phyloP scores from a whole-genome alignment of 768 basidiomycete species.

The Boletus tomentosulus region DNA sequence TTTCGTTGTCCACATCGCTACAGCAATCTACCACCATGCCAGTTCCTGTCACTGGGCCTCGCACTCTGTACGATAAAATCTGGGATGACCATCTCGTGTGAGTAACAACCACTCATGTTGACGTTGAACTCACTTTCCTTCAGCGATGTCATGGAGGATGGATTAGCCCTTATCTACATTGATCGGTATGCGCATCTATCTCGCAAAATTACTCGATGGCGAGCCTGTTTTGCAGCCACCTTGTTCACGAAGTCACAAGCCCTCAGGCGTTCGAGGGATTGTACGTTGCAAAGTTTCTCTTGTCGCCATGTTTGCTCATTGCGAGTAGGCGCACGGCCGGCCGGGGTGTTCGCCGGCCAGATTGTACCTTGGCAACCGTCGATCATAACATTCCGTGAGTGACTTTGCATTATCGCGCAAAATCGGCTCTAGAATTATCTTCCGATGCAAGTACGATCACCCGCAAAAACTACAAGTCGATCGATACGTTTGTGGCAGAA shows the following conservation, averaged over 20 bases:
- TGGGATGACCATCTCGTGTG: conserved; percentile 97
- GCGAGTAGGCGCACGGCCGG: conserved; percentile 60
- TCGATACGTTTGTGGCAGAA: conserved; percentile 73
- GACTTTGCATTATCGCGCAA: not conserved
- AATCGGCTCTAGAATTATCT: not conserved
- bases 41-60: conserved; percentile 53
- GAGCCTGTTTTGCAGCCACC: conserved; percentile 35
- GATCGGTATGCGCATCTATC: conserved; percentile 49
- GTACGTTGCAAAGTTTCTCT: conserved; percentile 36
- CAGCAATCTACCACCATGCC: conserved; percentile 41
- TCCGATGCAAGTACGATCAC: conserved; percentile 52
- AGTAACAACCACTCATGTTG: conserved; percentile 25
- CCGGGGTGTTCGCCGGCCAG: conserved; percentile 74
- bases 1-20: conserved; percentile 4
- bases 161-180: conserved; percentile 78
- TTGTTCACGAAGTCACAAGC: conserved; percentile 90
- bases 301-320: conserved; percentile 9
- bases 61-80: conserved; percentile 96
- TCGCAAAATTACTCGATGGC: not conserved
- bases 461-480: conserved; percentile 69
- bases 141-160: conserved; percentile 72
- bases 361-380: conserved; percentile 86
- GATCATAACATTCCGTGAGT: conserved; percentile 87
- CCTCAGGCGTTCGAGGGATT: conserved; percentile 91
- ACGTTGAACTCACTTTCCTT: conserved; percentile 6